Base-by-base conservation (phyloP, 164 flowering plant genomes). In the Taxillus chinensis region DNA sequence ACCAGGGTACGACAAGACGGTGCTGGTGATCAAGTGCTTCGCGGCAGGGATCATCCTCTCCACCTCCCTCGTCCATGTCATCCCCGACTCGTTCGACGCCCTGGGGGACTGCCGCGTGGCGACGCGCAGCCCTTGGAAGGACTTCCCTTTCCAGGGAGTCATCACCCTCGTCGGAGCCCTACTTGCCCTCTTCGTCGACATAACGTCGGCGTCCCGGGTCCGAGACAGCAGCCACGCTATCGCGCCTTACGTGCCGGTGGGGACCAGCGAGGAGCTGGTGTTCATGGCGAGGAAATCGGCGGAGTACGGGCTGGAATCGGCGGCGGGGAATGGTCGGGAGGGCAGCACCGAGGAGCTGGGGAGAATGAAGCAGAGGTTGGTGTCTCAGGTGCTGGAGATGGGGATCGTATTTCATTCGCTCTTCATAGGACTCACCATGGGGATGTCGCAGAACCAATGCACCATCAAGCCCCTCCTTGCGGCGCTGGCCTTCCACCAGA, bases 21-120 rank as follows among this genome's bases (percentile, higher is more conserved):
- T 69, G 0, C 72, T 85, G 0, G 6, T 80, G 15, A 82, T 87
- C 76, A 87, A 87, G 73, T 85, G 90, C 79, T 87, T 85, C 75
- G 95, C 95, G 7, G 95, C 95, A 27, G 95, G 95, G 1, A 90
- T 87, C 3, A 85, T 87, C 40, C 82, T 87, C 52, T 79, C 90
- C 55, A 87, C 93, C 55, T 83, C 90, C 9, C 80, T 87, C 16
- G 90, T 87, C 62, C 93, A 87, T 68, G 93, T 87, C 43, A 80
- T 85, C 49, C 93, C 93, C 3, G 89, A 87, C 69, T 88, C 93
- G 13, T 85, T 62, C 71, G 63, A 42, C 41, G 85, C 95, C 1
- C 82, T 87, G 57, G 45, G 78, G 52, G 84, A 83, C 62, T 85
- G 89, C 71, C 78, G 68, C 4, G 78, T 85, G 15, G 71, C 85